These are phyloP conservation scores for Ulvella scutata DNA, from an alignment of 139 green algal species.

Conservation along the genomic window DNA sequence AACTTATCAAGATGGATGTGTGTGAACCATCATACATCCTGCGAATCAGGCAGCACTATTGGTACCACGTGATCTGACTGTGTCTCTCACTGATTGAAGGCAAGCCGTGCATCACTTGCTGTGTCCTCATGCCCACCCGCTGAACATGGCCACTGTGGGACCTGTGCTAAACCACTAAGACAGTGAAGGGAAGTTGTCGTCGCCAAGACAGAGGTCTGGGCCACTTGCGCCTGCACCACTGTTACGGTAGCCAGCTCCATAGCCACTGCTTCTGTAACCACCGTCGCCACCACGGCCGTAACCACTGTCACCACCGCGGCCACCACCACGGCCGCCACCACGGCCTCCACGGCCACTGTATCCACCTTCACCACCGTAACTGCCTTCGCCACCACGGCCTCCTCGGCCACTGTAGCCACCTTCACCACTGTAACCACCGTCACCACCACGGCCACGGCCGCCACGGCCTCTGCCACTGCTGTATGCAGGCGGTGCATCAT, in stretches of 20 bases:
- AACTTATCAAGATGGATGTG: too few relatives aligned
- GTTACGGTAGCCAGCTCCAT: not conserved
- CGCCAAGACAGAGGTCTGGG: not conserved
- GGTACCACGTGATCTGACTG: too few relatives aligned
- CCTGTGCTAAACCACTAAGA: too few relatives aligned
- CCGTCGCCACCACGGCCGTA: not conserved
- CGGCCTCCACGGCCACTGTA: not conserved
- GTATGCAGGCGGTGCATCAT: not conserved
- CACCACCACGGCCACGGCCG: not conserved
- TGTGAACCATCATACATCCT: too few relatives aligned
- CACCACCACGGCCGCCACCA: not conserved
- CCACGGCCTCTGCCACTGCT: not conserved
- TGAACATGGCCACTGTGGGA: too few relatives aligned
- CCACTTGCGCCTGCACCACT: not conserved
- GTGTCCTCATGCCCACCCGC: too few relatives aligned
- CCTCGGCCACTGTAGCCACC: slow-evolving; percentile 8
- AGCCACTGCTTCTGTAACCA: not conserved
- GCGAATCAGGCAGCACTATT: too few relatives aligned
- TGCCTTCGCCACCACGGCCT: slow-evolving; percentile 5
- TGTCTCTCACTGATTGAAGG: too few relatives aligned
- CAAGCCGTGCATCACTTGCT: too few relatives aligned
- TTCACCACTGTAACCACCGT: not conserved
- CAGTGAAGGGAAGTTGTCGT: not conserved
- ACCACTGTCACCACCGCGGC: slow-evolving; percentile 3
- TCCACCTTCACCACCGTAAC: not conserved